Conservation (phyloP, 2,329 filamentous ascomycete genomes). For the Mycocentrospora acerina region DNA sequence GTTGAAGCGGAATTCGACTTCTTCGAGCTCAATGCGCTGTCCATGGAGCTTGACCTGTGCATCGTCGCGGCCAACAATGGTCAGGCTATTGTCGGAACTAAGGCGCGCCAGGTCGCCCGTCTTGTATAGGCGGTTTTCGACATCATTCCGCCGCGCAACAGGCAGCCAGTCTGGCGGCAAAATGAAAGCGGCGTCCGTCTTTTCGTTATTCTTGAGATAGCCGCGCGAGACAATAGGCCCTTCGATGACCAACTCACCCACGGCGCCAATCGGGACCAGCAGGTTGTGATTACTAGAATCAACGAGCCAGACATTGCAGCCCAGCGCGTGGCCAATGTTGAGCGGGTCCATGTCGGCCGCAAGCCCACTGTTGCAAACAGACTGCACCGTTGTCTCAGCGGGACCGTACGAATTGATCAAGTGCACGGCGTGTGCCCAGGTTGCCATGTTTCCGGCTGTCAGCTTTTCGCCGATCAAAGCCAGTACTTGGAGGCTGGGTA, state of each 20-base stretch:
- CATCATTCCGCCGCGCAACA: no score
- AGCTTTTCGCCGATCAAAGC: conserved; percentile 8
- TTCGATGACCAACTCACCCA: conserved; percentile 57
- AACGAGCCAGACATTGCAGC: conserved; percentile 47
- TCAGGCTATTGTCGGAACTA: conserved; percentile 17
- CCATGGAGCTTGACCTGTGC: conserved; percentile 24
- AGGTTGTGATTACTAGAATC: conserved; percentile 4
- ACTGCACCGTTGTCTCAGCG: conserved; percentile 3
- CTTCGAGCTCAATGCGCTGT: conserved; percentile 20
- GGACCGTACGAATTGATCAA: conserved; percentile 16
- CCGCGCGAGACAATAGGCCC: conserved; percentile 47
- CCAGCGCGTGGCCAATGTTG: conserved; percentile 15
- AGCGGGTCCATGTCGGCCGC: conserved; percentile 3
- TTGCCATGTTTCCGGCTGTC: conserved; percentile 18
- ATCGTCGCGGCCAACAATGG: conserved; percentile 17
- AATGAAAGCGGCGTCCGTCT: conserved; percentile 15
- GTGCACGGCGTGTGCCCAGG: conserved; percentile 9
- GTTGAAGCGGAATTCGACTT: no score
- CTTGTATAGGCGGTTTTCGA: conserved; percentile 16
- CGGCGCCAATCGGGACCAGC: conserved; percentile 10
- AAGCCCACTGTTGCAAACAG: no score
- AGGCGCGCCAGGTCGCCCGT: conserved; percentile 18
- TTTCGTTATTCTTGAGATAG: conserved; percentile 20
- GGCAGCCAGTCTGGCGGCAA: conserved; percentile 12
- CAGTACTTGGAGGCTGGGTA: conserved; percentile 7